Conservation (phyloP, 768 basidiomycete species). For the Candolleomyces eurysporus region DNA sequence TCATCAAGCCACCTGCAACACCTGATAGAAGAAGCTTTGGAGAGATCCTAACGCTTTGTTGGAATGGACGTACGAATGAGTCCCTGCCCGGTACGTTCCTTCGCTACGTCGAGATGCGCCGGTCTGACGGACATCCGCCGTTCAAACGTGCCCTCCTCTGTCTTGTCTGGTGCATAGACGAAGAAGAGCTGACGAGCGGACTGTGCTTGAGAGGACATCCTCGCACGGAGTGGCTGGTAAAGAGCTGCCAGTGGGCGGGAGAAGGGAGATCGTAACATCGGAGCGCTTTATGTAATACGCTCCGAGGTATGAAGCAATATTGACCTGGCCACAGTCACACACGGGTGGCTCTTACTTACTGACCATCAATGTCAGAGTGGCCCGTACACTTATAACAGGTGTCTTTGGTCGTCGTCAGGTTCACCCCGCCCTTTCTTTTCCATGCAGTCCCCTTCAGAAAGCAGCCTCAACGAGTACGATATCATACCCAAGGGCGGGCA, state of each 20-base stretch:
- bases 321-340: too few relatives aligned
- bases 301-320: too few relatives aligned
- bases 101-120: slow-evolving; percentile 48
- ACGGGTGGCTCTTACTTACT: too few relatives aligned
- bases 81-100: slow-evolving; percentile 38
- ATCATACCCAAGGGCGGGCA: background rate
- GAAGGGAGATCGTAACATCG: slow-evolving; percentile 6
- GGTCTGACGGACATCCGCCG: slow-evolving; percentile 56
- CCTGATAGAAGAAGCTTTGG: slow-evolving; percentile 30
- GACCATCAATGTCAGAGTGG: too few relatives aligned
- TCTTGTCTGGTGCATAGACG: slow-evolving; percentile 68
- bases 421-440: background rate
- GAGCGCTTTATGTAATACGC: background rate
- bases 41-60: background rate
- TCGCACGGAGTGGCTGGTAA: background rate
- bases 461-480: background rate
- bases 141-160: slow-evolving; percentile 53
- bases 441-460: background rate
- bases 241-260: background rate
- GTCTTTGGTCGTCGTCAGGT: too few relatives aligned
- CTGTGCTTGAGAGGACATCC: slow-evolving; percentile 11
- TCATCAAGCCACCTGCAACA: slow-evolving; percentile 56
- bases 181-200: slow-evolving; percentile 30
- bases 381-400: too few relatives aligned
- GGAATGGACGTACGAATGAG: slow-evolving; percentile 44